A percentile compares a stretch with the other conserved stretches of the same genome.
These are phyloP conservation scores for Canna indica DNA, from an alignment of 176 grass and related monocot species.

Conservation along the genomic window DNA sequence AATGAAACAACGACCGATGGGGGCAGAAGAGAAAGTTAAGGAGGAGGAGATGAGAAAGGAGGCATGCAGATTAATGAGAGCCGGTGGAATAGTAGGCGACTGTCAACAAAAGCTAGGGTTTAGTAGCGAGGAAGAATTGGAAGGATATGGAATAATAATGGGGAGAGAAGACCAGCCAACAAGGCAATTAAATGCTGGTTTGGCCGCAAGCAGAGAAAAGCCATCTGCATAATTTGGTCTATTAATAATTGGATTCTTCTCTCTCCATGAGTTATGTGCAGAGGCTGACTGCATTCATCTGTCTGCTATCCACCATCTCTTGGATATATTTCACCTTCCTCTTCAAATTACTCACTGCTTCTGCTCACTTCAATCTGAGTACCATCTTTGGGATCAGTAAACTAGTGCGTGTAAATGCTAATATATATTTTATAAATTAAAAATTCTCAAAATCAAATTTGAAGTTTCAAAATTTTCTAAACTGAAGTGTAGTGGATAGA, in stretches of 20 bases:
- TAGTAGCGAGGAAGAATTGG: neutral
- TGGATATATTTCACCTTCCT: no score
- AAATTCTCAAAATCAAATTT: no score
- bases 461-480: no score
- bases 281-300: no score
- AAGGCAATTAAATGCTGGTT: slow-evolving; percentile 3
- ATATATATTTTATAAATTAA: no score
- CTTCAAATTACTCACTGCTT: no score
- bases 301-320: no score
- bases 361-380: no score
- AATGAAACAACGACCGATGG: neutral
- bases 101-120: neutral
- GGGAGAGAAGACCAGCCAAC: neutral
- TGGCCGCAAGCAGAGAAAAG: neutral
- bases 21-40: neutral
- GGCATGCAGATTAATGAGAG: neutral
- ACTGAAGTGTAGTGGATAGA: no score
- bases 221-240: neutral
- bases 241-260: neutral
- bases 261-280: no score
- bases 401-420: no score
- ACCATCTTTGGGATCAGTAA: neutral
- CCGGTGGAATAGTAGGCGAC: no score
- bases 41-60: neutral
- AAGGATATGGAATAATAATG: neutral